Base-by-base conservation (phyloP, 768 basidiomycete genomes). In the Chalciporus piperatus region DNA sequence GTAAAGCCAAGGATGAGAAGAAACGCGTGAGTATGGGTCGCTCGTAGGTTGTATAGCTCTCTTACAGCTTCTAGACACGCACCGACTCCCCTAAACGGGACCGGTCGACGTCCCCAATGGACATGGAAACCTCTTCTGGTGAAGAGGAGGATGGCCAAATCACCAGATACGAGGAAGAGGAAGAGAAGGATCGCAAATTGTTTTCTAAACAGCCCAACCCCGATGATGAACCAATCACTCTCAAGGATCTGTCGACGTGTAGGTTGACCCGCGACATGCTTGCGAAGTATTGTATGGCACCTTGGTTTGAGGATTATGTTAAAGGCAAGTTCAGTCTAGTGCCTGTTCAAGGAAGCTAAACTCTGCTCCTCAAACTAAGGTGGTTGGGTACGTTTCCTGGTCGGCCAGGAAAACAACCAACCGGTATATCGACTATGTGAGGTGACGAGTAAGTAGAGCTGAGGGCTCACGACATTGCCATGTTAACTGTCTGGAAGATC, bases 1-100 rank as follows among this genome's bases (percentile, higher is more conserved):
- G 95, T 32, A 89, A 86, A 60, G 92, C 91, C 9, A 95, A 93
- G 71, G 91, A 87, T 57, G 91, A 95, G 68, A 86, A 87, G 70
- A 88, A 85, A 66, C 80, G 85, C 54, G 94, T 93, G 68, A 56
- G 83, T 67, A 37, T 45, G 17, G 32, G 16, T 9, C 16, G 23
- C 45, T 16, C 43, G 19, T 14, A 13, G 20, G 19, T 9, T 39
- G 43, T 39, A 43, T 48, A 41, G 42, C 44, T 57, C 43, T 42
- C 50, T 54, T 59, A 58, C 47, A 20, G 47, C 22, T 19, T 41
- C 35, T 56, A 85, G 80, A 76, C 73, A 66, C 68, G 71, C 59
- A 69, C 65, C 43, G 70, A 75, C 57, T 84, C 85, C 12, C 84
- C 85, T 4, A 82, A 82, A 61, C 80, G 82, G 17, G 85, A 88